phyloP scores from a whole-genome alignment of 1,284 basidiomycete species.

The Veloboletus limbatus region DNA sequence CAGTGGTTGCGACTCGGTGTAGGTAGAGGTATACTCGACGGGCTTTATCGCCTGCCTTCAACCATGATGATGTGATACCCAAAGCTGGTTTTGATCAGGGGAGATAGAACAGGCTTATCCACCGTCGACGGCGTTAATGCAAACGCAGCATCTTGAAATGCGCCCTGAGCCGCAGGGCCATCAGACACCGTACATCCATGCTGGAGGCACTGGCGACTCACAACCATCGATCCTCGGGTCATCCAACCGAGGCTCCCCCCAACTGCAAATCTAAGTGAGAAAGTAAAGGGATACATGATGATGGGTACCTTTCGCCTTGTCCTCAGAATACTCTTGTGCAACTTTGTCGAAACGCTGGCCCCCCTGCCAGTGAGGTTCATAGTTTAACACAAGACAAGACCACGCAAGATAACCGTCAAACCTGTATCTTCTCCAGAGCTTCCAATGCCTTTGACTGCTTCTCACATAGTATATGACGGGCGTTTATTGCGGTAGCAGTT shows the following conservation, averaged over 20 bases:
- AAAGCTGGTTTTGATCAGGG: slow-evolving; percentile 75
- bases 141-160: slow-evolving; percentile 84
- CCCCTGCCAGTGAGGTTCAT: slow-evolving; percentile 42
- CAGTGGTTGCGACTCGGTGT: slow-evolving; percentile 5
- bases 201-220: slow-evolving; percentile 27
- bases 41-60: slow-evolving; percentile 64
- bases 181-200: background rate
- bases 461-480: slow-evolving; percentile 84
- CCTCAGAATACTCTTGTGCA: slow-evolving; percentile 82
- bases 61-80: slow-evolving; percentile 92
- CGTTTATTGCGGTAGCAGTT: slow-evolving; percentile 76
- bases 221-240: slow-evolving; percentile 77
- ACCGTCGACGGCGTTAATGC: slow-evolving; percentile 72
- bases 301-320: slow-evolving; percentile 75
- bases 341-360: slow-evolving; percentile 81
- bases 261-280: slow-evolving; percentile 41
- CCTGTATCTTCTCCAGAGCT: slow-evolving; percentile 75
- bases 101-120: slow-evolving; percentile 68
- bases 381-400: slow-evolving; percentile 4
- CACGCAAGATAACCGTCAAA: slow-evolving; percentile 25
- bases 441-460: slow-evolving; percentile 77
- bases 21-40: slow-evolving; percentile 22
- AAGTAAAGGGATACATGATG: background rate
- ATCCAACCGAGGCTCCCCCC: slow-evolving; percentile 85
- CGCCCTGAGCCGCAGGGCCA: slow-evolving; percentile 38